Evolutionary conservation across 345 rosid genomes (phyloP).

Genomic region (Balakata baccata): DNA sequence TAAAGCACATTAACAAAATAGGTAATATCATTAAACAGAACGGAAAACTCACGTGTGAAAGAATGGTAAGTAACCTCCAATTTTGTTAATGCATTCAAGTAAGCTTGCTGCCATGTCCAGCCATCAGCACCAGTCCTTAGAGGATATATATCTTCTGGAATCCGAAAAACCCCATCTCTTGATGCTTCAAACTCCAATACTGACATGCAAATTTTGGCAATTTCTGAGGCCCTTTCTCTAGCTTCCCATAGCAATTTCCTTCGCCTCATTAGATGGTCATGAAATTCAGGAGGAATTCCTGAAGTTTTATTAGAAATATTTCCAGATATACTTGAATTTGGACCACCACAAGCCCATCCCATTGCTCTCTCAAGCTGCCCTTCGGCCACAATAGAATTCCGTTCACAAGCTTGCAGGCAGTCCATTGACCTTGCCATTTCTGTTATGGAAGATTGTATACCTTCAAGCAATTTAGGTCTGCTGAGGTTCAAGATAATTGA

Average conservation of each 20-base stretch:
- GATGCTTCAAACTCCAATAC: constrained; percentile 84
- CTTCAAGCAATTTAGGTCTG: constrained; percentile 68
- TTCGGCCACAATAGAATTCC: constrained; percentile 65
- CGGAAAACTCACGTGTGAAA: constrained; percentile 58
- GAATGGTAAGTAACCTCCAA: constrained; percentile 76
- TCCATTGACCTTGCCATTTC: constrained; percentile 63
- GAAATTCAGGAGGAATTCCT: constrained; percentile 82
- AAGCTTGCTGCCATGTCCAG: constrained; percentile 77
- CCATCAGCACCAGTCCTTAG: constrained; percentile 46
- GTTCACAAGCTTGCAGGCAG: constrained; percentile 67
- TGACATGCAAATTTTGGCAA: constrained; percentile 69
- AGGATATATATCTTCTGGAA: constrained; percentile 51
- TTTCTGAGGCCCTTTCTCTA: constrained; percentile 73
- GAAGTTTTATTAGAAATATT: constrained; percentile 58
- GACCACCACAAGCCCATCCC: constrained; percentile 96
- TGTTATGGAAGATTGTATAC: constrained; percentile 53
- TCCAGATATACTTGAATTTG: constrained; percentile 52
- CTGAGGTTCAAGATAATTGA: constrained; percentile 57
- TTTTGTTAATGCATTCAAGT: constrained; percentile 55
- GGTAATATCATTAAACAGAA: constrained; percentile 19
- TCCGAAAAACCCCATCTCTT: constrained; percentile 68
- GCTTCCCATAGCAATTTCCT: constrained; percentile 65
- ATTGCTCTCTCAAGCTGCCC: constrained; percentile 94
- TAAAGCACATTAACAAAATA: constrained; percentile 3
- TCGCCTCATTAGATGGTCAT: constrained; percentile 70